Evolutionary conservation across 352 stramenopile genomes (phyloP), one percentile per base, ranked within the genome.

Genomic region (Blastocystis sp.): DNA sequence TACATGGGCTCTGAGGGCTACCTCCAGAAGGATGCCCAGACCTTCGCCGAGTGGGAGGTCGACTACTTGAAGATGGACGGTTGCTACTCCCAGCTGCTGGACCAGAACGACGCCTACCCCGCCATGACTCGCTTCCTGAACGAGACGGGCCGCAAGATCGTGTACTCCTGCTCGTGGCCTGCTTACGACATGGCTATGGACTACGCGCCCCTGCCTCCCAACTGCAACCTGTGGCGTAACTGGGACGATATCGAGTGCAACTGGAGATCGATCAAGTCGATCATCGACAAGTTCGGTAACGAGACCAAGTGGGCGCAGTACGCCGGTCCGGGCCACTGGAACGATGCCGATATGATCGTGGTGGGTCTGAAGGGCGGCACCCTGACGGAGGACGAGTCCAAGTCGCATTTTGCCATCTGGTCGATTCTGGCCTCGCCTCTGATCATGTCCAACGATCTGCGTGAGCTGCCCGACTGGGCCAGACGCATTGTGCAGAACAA

Each of bases 41-140:
- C 70, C 34, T 93, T 91, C 77, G 90, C 86, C 5, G 70, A 71
- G 21, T 92, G 90, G 90, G 90, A 88, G 9, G 78, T 92, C 52
- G 91, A 92, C 76, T 92, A 90, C 62, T 38, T 93, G 9, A 93
- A 93, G 80, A 89, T 91, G 38, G 91, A 93, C 77, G 89, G 90
- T 62, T 93, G 91, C 87, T 90, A 89, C 38, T 88, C 65, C 38
- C 19, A 88, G 38, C 34, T 62, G 56, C 45, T 91, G 76, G 89
- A 89, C 61, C 34, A 90, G 62, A 38, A 40, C 38, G 66, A 43
- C 34, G 77, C 48, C 45, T 91, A 91, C 62, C 52, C 77, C 28
- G 45, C 52, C 41, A 76, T 91, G 89, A 52, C 61, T 88, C 71
- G 60, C 38, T 69, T 76, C 28, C 74, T 91, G n/a, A 84, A 89